phyloP scores from a whole-genome alignment of 2,329 filamentous ascomycete genomes.

The Bipolaris victoriae region DNA sequence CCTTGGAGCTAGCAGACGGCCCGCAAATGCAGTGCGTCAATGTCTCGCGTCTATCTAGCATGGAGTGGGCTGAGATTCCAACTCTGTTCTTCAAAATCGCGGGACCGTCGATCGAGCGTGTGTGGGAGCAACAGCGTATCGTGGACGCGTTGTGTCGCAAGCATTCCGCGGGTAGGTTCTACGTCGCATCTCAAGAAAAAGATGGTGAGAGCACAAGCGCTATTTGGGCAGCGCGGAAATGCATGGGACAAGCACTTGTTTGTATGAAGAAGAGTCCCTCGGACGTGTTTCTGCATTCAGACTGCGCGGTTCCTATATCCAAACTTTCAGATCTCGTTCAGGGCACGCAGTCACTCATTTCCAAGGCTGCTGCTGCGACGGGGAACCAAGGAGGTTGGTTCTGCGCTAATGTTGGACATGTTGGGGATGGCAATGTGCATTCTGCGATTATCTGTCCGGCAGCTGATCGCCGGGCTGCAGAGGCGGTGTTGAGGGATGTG shows the following conservation, averaged over 20 bases:
- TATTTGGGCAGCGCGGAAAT: slow-evolving; percentile 76
- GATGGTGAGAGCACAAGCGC: slow-evolving; percentile 64
- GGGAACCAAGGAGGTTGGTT: slow-evolving; percentile 27
- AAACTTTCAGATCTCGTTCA: slow-evolving; percentile 74
- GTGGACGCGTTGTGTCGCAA: slow-evolving; percentile 64
- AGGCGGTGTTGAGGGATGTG: slow-evolving; percentile 60
- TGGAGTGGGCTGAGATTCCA: slow-evolving; percentile 66
- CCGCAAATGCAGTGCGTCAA: slow-evolving; percentile 79
- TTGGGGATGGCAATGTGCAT: slow-evolving; percentile 65
- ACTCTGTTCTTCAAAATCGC: slow-evolving; percentile 78
- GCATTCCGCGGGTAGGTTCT: slow-evolving; percentile 66
- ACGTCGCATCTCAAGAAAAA: slow-evolving; percentile 62
- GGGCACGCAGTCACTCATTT: slow-evolving; percentile 71
- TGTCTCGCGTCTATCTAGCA: slow-evolving; percentile 60
- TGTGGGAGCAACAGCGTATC: slow-evolving; percentile 75
- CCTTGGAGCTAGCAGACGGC: slow-evolving; percentile 87
- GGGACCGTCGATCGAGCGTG: slow-evolving; percentile 63
- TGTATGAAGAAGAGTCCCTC: slow-evolving; percentile 64
- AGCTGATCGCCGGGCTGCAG: slow-evolving; percentile 31
- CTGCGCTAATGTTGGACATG: slow-evolving; percentile 68
- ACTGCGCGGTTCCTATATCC: slow-evolving; percentile 78
- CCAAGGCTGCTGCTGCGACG: slow-evolving; percentile 27
- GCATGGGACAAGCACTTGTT: slow-evolving; percentile 73
- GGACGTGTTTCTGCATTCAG: slow-evolving; percentile 73
- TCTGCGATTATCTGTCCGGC: slow-evolving; percentile 39